phyloP scores from a whole-genome alignment of 1,139 yeast genomes.

The Debaryomycetaceae sp. region DNA sequence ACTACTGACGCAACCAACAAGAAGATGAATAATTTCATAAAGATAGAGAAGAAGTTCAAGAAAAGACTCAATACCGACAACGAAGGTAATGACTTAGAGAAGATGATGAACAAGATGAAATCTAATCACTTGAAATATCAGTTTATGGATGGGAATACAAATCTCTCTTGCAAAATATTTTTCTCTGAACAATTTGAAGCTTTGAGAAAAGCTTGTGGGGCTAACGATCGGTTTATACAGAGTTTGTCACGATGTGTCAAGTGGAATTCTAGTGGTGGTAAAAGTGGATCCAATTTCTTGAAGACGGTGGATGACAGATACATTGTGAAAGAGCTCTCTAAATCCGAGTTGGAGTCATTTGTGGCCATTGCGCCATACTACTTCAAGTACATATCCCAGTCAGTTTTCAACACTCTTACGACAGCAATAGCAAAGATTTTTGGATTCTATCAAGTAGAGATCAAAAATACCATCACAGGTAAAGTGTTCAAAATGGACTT shows the following conservation, averaged over 20 bases:
- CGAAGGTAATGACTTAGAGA: constrained; percentile 46
- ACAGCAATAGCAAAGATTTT: constrained; percentile 92
- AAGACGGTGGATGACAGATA: constrained; percentile 89
- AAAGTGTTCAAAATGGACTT: constrained; percentile 84
- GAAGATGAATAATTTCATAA: constrained; percentile 36
- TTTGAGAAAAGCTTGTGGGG: constrained; percentile 77
- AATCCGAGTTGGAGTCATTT: constrained; percentile 88
- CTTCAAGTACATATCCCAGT: constrained; percentile 94
- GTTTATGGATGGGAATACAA: constrained; percentile 81
- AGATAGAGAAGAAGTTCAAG: constrained; percentile 45
- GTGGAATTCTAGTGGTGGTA: constrained; percentile 97
- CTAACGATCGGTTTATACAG: constrained; percentile 73
- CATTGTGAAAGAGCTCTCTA: constrained; percentile 85
- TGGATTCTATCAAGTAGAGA: constrained; percentile 92
- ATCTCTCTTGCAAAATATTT: constrained; percentile 86
- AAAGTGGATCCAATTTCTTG: constrained; percentile 90
- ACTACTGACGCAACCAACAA: constrained; percentile 27
- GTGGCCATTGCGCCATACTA: constrained; percentile 95
- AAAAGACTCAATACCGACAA: constrained; percentile 19
- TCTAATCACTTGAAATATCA: constrained; percentile 91
- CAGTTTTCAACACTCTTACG: constrained; percentile 89
- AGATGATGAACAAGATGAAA: constrained; percentile 71
- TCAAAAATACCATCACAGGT: constrained; percentile 72
- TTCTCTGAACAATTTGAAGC: constrained; percentile 98
- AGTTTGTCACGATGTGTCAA: constrained; percentile 89